Conservation (phyloP, 1,284 basidiomycete genomes). For the Peniophora sp. region DNA sequence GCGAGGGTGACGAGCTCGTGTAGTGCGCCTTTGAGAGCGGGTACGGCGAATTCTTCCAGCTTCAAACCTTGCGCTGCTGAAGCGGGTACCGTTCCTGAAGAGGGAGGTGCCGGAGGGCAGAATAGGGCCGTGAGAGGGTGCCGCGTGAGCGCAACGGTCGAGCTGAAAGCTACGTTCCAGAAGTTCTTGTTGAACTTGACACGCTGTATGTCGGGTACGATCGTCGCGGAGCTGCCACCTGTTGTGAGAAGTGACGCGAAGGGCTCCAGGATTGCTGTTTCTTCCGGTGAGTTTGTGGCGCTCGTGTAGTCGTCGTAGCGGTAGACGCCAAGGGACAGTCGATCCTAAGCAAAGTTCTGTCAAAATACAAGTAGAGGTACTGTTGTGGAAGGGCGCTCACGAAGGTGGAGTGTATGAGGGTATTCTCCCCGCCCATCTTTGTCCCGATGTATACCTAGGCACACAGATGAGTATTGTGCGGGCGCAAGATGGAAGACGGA, state of each 20-base stretch:
- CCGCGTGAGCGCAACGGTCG: slow-evolving; percentile 42
- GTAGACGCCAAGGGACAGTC: slow-evolving; percentile 45
- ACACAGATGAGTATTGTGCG: no score
- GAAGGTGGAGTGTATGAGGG: slow-evolving; percentile 43
- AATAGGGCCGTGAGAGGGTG: slow-evolving; percentile 46
- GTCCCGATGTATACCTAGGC: slow-evolving; percentile 19
- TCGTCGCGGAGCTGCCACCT: slow-evolving; percentile 39
- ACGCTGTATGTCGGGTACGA: slow-evolving; percentile 54
- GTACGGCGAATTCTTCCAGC: slow-evolving; percentile 38
- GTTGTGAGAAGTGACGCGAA: slow-evolving; percentile 36
- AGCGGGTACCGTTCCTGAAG: slow-evolving; percentile 26
- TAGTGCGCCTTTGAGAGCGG: slow-evolving; percentile 36
- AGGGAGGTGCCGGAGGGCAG: slow-evolving; percentile 29
- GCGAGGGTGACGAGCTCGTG: slow-evolving; percentile 42
- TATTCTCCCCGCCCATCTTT: slow-evolving; percentile 37
- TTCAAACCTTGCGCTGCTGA: slow-evolving; percentile 33
- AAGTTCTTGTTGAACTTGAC: slow-evolving; percentile 58
- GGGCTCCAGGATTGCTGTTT: slow-evolving; percentile 34
- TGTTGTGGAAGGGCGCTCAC: slow-evolving; percentile 24
- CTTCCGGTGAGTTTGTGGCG: slow-evolving; percentile 33
- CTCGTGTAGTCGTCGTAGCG: slow-evolving; percentile 35
- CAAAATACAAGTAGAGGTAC: neutral
- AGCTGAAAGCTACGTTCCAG: slow-evolving; percentile 54
- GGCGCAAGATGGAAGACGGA: slow-evolving; percentile 13
- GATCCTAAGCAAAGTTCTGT: slow-evolving; percentile 32